A percentile compares a stretch with the other conserved stretches of the same genome.
These are phyloP conservation scores for Beauveria pseudobassiana DNA, from an alignment of 2,329 filamentous ascomycete genomes.

Conservation along the genomic window DNA sequence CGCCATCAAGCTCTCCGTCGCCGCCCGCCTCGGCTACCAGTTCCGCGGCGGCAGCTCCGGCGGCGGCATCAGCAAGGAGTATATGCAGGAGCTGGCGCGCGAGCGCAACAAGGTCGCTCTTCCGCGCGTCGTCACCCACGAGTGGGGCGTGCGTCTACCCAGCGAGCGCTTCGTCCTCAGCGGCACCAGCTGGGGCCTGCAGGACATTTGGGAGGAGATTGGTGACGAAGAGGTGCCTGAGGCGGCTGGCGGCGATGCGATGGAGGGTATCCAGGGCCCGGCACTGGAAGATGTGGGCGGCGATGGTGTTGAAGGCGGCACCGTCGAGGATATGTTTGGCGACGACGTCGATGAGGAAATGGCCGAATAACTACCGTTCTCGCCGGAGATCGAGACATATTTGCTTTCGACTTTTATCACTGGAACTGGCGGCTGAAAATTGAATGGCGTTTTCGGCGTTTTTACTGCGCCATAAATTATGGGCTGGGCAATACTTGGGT, in stretches of 20 bases:
- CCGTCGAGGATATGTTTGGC: constrained; percentile 48
- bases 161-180: constrained; percentile 62
- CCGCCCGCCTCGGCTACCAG: constrained; percentile 59
- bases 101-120: constrained; percentile 62
- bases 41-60: constrained; percentile 51
- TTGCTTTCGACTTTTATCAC: background rate
- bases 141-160: constrained; percentile 61
- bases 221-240: constrained; percentile 34
- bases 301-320: constrained; percentile 42
- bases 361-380: constrained; percentile 30
- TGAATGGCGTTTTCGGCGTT: constrained; percentile 4
- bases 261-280: constrained; percentile 39
- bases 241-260: constrained; percentile 35
- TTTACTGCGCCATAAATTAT: background rate
- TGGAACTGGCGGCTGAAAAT: background rate
- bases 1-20: constrained; percentile 66
- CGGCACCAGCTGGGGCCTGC: constrained; percentile 57
- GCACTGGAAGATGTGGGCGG: constrained; percentile 35
- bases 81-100: constrained; percentile 65
- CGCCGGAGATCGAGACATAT: background rate
- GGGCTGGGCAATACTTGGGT: background rate
- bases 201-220: constrained; percentile 49
- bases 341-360: constrained; percentile 50
- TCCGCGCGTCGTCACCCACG: constrained; percentile 53
- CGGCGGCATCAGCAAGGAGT: constrained; percentile 61